These are phyloP conservation scores for Chrysanthemum lavandulifolium DNA, from an alignment of 129 eudicot genomes.

Conservation along the genomic window DNA sequence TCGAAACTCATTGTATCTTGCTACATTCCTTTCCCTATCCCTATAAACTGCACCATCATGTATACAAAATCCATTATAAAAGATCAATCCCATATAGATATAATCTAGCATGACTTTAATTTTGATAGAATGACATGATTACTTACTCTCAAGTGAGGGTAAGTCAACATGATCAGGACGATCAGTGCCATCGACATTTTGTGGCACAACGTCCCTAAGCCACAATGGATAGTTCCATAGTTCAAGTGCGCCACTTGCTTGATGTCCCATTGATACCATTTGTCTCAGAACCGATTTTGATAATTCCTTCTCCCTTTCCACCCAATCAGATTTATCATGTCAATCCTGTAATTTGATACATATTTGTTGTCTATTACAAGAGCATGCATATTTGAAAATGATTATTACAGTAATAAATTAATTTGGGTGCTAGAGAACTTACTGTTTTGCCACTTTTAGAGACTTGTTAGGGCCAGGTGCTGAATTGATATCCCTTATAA, in stretches of 20 bases:
- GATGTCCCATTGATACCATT: conserved; percentile 81
- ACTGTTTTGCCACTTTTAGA: conserved; percentile 39
- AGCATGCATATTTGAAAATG: conserved; percentile 3
- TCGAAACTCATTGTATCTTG: no score
- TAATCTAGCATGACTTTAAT: no score
- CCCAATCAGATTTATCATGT: conserved; percentile 44
- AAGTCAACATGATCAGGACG: conserved; percentile 55
- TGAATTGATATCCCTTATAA: conserved; percentile 41
- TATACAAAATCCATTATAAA: background rate
- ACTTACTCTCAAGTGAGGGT: conserved; percentile 61
- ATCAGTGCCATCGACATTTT: conserved; percentile 47
- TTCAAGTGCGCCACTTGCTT: conserved; percentile 66
- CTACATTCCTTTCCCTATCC: no score
- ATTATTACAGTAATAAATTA: background rate
- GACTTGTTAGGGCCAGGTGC: conserved; percentile 62
- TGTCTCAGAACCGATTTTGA: conserved; percentile 45
- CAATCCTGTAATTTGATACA: conserved; percentile 32
- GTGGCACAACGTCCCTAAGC: conserved; percentile 46
- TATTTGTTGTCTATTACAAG: background rate
- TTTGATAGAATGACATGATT: no score
- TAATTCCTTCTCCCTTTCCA: conserved; percentile 33
- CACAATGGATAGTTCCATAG: conserved; percentile 61
- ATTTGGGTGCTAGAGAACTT: background rate
- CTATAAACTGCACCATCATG: no score
- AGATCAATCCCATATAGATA: no score